Evolutionary conservation across 306 rosid genomes (phyloP).

Genomic region (Coriaria nepalensis): DNA sequence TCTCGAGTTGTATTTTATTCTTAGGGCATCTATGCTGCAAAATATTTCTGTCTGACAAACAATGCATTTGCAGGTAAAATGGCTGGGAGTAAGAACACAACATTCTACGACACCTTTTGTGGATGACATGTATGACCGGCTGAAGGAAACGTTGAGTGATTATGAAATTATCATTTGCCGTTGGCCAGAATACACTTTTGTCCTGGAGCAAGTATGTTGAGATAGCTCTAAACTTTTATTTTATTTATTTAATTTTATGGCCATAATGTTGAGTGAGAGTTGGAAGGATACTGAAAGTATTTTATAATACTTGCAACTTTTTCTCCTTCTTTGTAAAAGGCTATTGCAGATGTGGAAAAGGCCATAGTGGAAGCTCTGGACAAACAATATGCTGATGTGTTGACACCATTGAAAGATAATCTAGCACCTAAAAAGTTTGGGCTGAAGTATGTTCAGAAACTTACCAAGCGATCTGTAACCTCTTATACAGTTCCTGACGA

Average conservation of each 20-base stretch:
- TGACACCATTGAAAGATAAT: conserved; percentile 80
- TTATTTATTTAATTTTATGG: background rate
- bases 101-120: conserved; percentile 97
- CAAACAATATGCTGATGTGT: conserved; percentile 86
- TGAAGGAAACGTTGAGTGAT: conserved; percentile 73
- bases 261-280: background rate
- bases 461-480: conserved; percentile 57
- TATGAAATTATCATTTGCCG: conserved; percentile 87
- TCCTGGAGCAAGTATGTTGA: conserved; percentile 65
- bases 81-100: conserved; percentile 91
- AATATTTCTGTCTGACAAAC: too few species aligned
- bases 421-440: conserved; percentile 88
- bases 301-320: background rate
- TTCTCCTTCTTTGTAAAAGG: conserved; percentile 26
- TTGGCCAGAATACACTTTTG: conserved; percentile 88
- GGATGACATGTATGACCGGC: conserved; percentile 89
- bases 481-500: conserved; percentile 74
- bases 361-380: conserved; percentile 83
- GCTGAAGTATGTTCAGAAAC: conserved; percentile 89
- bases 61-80: conserved; percentile 65
- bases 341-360: conserved; percentile 81
- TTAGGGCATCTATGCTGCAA: too few species aligned
- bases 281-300: background rate
- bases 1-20: too few species aligned
- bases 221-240: conserved; percentile 4